A percentile compares a stretch with the other conserved stretches of the same genome.
Conservation (phyloP, 192 early-diverging fungal genomes). For the Coemansia sp. region DNA sequence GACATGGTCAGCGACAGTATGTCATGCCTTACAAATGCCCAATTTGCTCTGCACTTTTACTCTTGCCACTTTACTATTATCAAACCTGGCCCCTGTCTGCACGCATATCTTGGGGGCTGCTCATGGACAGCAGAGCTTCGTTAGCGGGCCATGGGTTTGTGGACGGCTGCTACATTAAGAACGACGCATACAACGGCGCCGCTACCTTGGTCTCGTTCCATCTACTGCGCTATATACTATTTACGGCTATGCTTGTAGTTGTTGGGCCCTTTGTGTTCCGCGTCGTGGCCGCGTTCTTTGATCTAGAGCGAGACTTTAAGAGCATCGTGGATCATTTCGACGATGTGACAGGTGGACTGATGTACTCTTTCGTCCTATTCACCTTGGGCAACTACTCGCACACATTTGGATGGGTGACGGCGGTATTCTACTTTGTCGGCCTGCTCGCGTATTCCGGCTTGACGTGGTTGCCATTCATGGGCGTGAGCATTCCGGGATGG, state of each 20-base stretch:
- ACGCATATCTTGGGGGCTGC: background rate
- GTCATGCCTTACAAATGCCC: no score
- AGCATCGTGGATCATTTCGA: slow-evolving; percentile 64
- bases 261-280: slow-evolving; percentile 56
- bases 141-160: slow-evolving; percentile 27
- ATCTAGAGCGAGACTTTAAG: slow-evolving; percentile 68
- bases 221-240: slow-evolving; percentile 30
- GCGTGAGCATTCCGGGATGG: slow-evolving; percentile 62
- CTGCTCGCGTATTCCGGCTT: slow-evolving; percentile 58
- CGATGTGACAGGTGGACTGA: slow-evolving; percentile 57
- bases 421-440: slow-evolving; percentile 50
- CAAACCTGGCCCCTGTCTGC: background rate
- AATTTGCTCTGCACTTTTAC: background rate
- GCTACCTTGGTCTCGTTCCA: slow-evolving; percentile 51
- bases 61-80: background rate
- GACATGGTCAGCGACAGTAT: no score
- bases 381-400: slow-evolving; percentile 73
- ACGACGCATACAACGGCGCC: slow-evolving; percentile 30
- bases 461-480: slow-evolving; percentile 67
- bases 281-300: slow-evolving; percentile 57
- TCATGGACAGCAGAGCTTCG: slow-evolving; percentile 12
- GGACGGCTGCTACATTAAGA: slow-evolving; percentile 39
- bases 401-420: slow-evolving; percentile 58
- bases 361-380: slow-evolving; percentile 68
- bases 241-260: slow-evolving; percentile 36